These are phyloP conservation scores for Fusarium longipes DNA, from an alignment of 2,329 filamentous ascomycete genomes.

Conservation along the genomic window DNA sequence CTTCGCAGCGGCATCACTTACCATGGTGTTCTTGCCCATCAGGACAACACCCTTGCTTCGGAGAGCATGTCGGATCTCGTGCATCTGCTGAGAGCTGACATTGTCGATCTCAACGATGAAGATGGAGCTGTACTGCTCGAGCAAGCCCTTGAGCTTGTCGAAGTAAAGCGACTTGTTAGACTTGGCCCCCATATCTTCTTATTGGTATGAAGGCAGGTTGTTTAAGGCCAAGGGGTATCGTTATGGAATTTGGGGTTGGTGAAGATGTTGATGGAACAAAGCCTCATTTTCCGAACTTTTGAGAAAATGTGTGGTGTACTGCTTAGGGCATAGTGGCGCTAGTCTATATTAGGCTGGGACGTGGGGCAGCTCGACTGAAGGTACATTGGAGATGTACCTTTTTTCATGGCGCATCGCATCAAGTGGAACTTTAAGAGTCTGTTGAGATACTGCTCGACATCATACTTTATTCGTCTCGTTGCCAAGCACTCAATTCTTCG, in stretches of 20 bases:
- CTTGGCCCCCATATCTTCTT: slow-evolving; percentile 99
- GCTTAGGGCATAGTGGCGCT: slow-evolving; percentile 55
- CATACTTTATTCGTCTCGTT: not conserved
- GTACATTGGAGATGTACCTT: slow-evolving; percentile 52
- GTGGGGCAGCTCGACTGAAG: slow-evolving; percentile 11
- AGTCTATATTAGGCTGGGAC: slow-evolving; percentile 37
- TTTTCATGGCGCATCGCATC: slow-evolving; percentile 37
- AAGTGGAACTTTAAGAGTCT: slow-evolving; percentile 38
- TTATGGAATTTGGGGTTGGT: slow-evolving; percentile 43
- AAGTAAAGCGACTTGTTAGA: slow-evolving; percentile 97
- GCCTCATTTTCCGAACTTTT: slow-evolving; percentile 23
- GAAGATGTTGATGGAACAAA: slow-evolving; percentile 27
- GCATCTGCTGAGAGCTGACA: slow-evolving; percentile 99
- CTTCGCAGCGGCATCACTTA: slow-evolving; percentile 60
- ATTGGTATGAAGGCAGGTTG: slow-evolving; percentile 88
- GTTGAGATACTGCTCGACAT: slow-evolving; percentile 22
- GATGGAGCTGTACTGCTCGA: slow-evolving; percentile 96
- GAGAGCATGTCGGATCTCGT: slow-evolving; percentile 96
- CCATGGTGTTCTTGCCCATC: slow-evolving; percentile 99
- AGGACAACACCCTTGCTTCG: slow-evolving; percentile 93
- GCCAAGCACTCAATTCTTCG: not conserved
- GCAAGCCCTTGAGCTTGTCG: slow-evolving; percentile 98
- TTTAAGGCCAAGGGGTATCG: slow-evolving; percentile 82
- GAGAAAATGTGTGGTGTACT: slow-evolving; percentile 46
- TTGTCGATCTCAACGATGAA: slow-evolving; percentile 99